Evolutionary conservation across 2,329 filamentous ascomycete species (phyloP).

Genomic region (Fusarium tuaranense): DNA sequence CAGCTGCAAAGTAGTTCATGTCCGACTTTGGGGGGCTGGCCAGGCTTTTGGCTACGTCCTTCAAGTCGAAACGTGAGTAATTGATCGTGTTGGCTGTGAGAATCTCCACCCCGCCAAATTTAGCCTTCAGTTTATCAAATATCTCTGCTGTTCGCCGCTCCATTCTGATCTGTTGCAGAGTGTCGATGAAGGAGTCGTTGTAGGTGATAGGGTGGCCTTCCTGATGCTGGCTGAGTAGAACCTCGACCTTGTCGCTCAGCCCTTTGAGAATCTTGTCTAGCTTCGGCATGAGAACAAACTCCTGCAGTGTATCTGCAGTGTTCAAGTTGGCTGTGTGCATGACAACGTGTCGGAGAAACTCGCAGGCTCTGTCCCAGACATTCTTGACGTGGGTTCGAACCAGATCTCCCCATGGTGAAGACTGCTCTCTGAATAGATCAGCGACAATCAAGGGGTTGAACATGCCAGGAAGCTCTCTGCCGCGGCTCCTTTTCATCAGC

Average conservation of each 20-base stretch:
- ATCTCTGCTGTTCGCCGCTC: slow-evolving; percentile 16
- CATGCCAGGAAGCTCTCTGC: slow-evolving; percentile 68
- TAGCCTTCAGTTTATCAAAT: background rate
- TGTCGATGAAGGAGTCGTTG: slow-evolving; percentile 59
- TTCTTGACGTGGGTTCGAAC: slow-evolving; percentile 45
- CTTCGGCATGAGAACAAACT: slow-evolving; percentile 26
- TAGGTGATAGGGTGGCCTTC: slow-evolving; percentile 65
- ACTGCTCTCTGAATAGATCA: slow-evolving; percentile 71
- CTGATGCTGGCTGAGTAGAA: slow-evolving; percentile 59
- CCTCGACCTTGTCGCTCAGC: slow-evolving; percentile 55
- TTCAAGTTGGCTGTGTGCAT: slow-evolving; percentile 28
- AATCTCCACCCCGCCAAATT: background rate
- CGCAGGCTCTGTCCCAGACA: slow-evolving; percentile 24
- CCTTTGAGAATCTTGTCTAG: slow-evolving; percentile 32
- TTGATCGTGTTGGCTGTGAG: background rate
- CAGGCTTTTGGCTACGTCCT: slow-evolving; percentile 1
- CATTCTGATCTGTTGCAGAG: slow-evolving; percentile 47
- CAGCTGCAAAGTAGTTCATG: slow-evolving; percentile 46
- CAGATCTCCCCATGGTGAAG: slow-evolving; percentile 62
- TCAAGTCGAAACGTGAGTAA: background rate
- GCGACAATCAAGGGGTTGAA: slow-evolving; percentile 70
- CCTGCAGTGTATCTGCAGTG: slow-evolving; percentile 24
- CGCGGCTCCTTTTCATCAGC: slow-evolving; percentile 40
- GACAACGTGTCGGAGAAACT: slow-evolving; percentile 14
- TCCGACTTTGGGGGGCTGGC: slow-evolving; percentile 25